Percentiles rank a stretch among this genome's conserved stretches.
phyloP scores from a whole-genome alignment of 2,329 filamentous ascomycete species.

The Penicillium glabrum region DNA sequence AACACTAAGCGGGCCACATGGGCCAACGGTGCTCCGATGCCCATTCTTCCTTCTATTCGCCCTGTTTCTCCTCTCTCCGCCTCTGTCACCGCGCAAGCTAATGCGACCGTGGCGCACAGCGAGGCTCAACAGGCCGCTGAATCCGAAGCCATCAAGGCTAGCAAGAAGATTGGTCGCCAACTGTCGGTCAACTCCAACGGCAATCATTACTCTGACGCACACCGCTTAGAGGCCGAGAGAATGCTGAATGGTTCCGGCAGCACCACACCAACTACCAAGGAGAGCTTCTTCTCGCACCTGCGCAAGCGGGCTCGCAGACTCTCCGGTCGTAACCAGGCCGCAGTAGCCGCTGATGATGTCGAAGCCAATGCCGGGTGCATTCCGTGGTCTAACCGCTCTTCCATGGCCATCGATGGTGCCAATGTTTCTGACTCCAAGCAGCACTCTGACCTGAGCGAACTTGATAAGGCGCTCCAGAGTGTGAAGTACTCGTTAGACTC shows the following conservation, averaged over 20 bases:
- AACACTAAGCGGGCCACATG: constrained; percentile 86
- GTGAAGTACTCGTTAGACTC: constrained; percentile 60
- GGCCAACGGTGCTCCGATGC: constrained; percentile 87
- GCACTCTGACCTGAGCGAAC: constrained; percentile 56
- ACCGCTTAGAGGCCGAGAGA: constrained; percentile 86
- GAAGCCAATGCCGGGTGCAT: constrained; percentile 91
- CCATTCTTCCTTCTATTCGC: constrained; percentile 89
- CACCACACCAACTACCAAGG: constrained; percentile 75
- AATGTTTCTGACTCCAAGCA: constrained; percentile 49
- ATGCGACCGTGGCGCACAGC: constrained; percentile 59
- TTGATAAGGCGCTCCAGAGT: constrained; percentile 62
- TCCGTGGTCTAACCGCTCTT: constrained; percentile 85
- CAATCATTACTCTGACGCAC: constrained; percentile 88
- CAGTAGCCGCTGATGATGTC: constrained; percentile 80
- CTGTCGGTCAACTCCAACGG: constrained; percentile 87
- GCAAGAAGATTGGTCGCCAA: constrained; percentile 93
- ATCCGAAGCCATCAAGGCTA: constrained; percentile 57
- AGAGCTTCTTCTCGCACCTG: constrained; percentile 97
- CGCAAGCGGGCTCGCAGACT: constrained; percentile 89
- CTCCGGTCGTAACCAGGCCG: constrained; percentile 84
- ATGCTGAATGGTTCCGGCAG: constrained; percentile 80
- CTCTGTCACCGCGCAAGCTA: constrained; percentile 85
- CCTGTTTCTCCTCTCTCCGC: constrained; percentile 97
- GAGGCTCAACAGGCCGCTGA: constrained; percentile 39
- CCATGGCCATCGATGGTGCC: constrained; percentile 70